Evolutionary conservation across 306 rosid species (phyloP), one percentile per base, ranked within the genome.

Genomic region (Pyrus communis): DNA sequence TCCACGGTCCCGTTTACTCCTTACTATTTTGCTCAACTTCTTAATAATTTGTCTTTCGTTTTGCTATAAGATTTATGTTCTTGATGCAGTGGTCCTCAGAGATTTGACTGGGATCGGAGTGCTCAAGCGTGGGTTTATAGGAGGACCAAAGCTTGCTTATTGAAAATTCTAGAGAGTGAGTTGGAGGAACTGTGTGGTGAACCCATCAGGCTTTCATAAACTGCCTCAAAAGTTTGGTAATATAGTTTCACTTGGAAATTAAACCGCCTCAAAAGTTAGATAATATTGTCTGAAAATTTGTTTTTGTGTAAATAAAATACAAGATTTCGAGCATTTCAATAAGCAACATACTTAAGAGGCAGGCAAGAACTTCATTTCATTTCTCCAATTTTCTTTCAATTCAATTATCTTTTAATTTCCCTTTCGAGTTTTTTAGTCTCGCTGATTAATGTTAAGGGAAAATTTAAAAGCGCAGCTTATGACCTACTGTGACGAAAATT

Each of bases 81-180:
- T 63, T 84, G 73, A 58, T 86, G 86, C 90, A 91, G 98, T 59
- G 98, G 98, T 68, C 97, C 97, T 1, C 85, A 89, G 27, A 88
- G 97, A 82, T 93, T 93, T 79, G 96, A 93, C 79, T 91, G 97
- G 98, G 96, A 93, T 84, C 86, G 9, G 63, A 78, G 80, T 73
- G 79, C 89, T 25, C 80, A 81, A 84, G 82, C 86, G 70, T 93
- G 98, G 98, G 73, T 93, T 74, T 93, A 91, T 74, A 86, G 97
- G 82, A 91, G 98, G 83, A 91, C 76, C 13, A 91, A 86, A 86
- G 85, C 83, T 63, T 82, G 83, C 67, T 78, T 93, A 78, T 78
- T 81, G 78, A 33, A 80, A 73, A 43, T 87, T 61, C 83, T 93
- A 40, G 93, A 90, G 80, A 78, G 45, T 3, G 98, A 93, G 85